Evolutionary conservation across 495 filamentous ascomycete genomes (phyloP).

Genomic region (Penicillium coprophilum): DNA sequence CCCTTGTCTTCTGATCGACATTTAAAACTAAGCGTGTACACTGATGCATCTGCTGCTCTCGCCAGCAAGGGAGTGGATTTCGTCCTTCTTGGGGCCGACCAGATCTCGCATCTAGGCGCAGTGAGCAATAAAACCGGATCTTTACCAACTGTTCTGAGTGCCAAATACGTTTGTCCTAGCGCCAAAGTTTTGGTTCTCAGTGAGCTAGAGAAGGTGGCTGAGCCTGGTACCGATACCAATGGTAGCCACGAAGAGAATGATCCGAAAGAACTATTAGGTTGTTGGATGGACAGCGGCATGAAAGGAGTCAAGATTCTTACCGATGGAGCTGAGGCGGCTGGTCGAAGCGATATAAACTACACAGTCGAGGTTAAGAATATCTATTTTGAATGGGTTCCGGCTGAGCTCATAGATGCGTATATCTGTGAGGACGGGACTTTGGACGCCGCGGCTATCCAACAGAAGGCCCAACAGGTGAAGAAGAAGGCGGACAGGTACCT

Average conservation of each 20-base stretch:
- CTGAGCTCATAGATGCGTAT: slow-evolving; percentile 53
- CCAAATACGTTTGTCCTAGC: slow-evolving; percentile 41
- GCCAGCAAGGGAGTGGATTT: slow-evolving; percentile 50
- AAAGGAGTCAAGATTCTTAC: slow-evolving; percentile 27
- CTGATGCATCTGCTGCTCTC: slow-evolving; percentile 60
- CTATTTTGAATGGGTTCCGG: slow-evolving; percentile 67
- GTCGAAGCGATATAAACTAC: slow-evolving; percentile 3
- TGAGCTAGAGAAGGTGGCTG: slow-evolving; percentile 61
- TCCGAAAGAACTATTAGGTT: slow-evolving; percentile 41
- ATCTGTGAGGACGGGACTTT: slow-evolving; percentile 53
- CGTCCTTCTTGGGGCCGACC: slow-evolving; percentile 62
- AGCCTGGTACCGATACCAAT: slow-evolving; percentile 36
- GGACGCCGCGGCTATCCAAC: slow-evolving; percentile 28
- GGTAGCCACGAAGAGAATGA: slow-evolving; percentile 49
- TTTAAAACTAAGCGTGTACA: slow-evolving; percentile 50
- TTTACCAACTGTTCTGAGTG: slow-evolving; percentile 53
- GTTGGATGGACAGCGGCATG: slow-evolving; percentile 42
- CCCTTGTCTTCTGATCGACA: slow-evolving; percentile 14
- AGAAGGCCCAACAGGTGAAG: slow-evolving; percentile 30
- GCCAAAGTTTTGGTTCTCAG: slow-evolving; percentile 54
- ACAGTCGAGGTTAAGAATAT: slow-evolving; percentile 52
- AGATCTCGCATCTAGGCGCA: slow-evolving; percentile 51
- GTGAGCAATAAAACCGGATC: slow-evolving; percentile 69
- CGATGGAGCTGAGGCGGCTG: slow-evolving; percentile 6
- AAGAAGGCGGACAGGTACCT: slow-evolving; percentile 35